Evolutionary conservation across 2,329 filamentous ascomycete species (phyloP).

Genomic region (Fusarium sp.): DNA sequence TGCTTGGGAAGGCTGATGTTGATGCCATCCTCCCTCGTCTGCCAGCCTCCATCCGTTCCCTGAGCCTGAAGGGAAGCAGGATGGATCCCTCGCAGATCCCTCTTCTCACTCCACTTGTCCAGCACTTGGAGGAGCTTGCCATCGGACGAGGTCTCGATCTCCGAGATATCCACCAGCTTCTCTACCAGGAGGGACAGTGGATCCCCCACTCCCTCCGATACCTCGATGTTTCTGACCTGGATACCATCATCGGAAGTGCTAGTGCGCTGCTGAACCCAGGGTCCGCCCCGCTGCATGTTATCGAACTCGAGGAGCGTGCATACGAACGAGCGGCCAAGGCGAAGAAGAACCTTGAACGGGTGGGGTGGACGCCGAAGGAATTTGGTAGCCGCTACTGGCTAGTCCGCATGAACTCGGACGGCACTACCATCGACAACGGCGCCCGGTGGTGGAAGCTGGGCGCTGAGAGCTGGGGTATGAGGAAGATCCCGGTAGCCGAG

Average conservation of each 20-base stretch:
- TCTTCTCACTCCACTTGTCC: slow-evolving; percentile 72
- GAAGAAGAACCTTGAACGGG: slow-evolving; percentile 67
- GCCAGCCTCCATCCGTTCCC: slow-evolving; percentile 74
- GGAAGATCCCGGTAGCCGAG: slow-evolving; percentile 89
- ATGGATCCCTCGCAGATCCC: slow-evolving; percentile 75
- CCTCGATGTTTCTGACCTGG: slow-evolving; percentile 77
- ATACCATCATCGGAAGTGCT: slow-evolving; percentile 68
- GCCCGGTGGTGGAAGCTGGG: slow-evolving; percentile 87
- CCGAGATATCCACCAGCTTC: slow-evolving; percentile 73
- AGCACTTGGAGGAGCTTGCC: slow-evolving; percentile 80
- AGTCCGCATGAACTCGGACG: slow-evolving; percentile 64
- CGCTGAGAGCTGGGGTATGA: slow-evolving; percentile 85
- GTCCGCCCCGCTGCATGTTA: slow-evolving; percentile 78
- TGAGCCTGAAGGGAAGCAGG: slow-evolving; percentile 81
- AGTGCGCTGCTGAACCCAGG: slow-evolving; percentile 69
- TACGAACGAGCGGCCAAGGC: slow-evolving; percentile 74
- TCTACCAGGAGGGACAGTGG: slow-evolving; percentile 62
- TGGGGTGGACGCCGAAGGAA: slow-evolving; percentile 79
- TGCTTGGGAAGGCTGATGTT: slow-evolving; percentile 75
- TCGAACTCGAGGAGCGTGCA: slow-evolving; percentile 79
- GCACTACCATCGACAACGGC: slow-evolving; percentile 51
- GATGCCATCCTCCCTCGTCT: slow-evolving; percentile 73
- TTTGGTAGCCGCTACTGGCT: slow-evolving; percentile 75
- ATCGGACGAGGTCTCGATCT: slow-evolving; percentile 76
- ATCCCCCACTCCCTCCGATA: slow-evolving; percentile 74